Percentiles rank a stretch among this genome's conserved stretches.
These are phyloP conservation scores for Hippophae gyantsensis DNA, from an alignment of 306 rosid species.

Conservation along the genomic window DNA sequence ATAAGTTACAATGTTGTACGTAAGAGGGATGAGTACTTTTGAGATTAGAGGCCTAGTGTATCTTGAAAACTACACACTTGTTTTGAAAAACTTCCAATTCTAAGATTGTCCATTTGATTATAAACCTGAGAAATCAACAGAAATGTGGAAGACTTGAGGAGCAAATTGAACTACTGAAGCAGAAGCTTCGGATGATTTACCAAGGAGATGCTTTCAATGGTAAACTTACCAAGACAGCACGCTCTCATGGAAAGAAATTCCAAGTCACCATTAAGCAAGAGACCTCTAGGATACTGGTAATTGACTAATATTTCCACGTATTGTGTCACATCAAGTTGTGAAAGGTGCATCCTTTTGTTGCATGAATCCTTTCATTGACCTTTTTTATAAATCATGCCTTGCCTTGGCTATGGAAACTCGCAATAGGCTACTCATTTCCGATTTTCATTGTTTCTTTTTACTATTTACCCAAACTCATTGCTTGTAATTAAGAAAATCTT, in stretches of 20 bases:
- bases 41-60: neutral
- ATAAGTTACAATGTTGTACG: neutral
- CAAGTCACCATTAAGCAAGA: slow-evolving; percentile 90
- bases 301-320: neutral
- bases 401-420: neutral
- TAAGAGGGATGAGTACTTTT: neutral
- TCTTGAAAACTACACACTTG: neutral
- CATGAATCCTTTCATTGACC: neutral
- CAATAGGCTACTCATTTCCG: neutral
- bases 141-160: slow-evolving; percentile 88
- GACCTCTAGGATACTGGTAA: slow-evolving; percentile 82
- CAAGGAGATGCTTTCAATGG: slow-evolving; percentile 87
- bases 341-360: neutral
- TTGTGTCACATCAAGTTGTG: neutral
- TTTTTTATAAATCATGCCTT: neutral
- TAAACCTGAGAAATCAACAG: slow-evolving; percentile 24
- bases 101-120: slow-evolving; percentile 2
- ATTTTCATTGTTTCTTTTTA: neutral
- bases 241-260: slow-evolving; percentile 86
- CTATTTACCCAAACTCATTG: neutral
- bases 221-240: slow-evolving; percentile 74
- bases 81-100: neutral
- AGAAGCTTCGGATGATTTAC: slow-evolving; percentile 59
- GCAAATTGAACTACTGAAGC: slow-evolving; percentile 71
- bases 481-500: neutral